These are phyloP conservation scores for Tilletia walkeri DNA, from an alignment of 1,284 basidiomycete genomes.

Conservation along the genomic window DNA sequence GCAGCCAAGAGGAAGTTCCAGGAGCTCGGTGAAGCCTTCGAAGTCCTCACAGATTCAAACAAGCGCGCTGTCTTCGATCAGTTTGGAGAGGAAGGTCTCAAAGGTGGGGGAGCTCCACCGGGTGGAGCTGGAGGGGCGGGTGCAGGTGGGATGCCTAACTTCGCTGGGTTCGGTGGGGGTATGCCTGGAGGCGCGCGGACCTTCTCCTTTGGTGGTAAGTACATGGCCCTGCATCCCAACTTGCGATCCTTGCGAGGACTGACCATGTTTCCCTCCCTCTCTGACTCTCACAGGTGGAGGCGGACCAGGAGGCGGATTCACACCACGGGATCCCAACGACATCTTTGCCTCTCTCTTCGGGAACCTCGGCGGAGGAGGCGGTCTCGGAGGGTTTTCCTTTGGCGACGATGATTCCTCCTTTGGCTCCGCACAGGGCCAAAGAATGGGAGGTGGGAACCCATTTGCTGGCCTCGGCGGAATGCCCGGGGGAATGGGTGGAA, in stretches of 20 bases:
- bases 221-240: background rate
- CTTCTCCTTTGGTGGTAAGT: conserved; percentile 34
- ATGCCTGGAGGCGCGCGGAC: conserved; percentile 32
- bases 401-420: conserved; percentile 28
- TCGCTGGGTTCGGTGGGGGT: conserved; percentile 35
- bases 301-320: conserved; percentile 47
- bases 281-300: conserved; percentile 24
- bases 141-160: conserved; percentile 30
- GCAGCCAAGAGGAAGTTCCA: conserved; percentile 84
- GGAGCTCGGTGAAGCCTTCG: conserved; percentile 94
- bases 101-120: conserved; percentile 59
- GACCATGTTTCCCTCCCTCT: background rate
- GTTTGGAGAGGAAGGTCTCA: conserved; percentile 92
- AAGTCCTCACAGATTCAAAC: conserved; percentile 88
- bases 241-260: background rate
- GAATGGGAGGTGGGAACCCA: conserved; percentile 7
- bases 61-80: conserved; percentile 92
- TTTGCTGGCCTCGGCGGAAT: conserved; percentile 26
- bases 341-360: conserved; percentile 73
- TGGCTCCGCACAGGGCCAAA: background rate
- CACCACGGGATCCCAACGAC: conserved; percentile 73
- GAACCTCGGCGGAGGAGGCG: conserved; percentile 33
- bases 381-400: conserved; percentile 31
- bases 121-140: conserved; percentile 41
- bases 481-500: conserved; percentile 26